Conservation (phyloP, 1,284 basidiomycete genomes). For the Puccinia horiana region DNA sequence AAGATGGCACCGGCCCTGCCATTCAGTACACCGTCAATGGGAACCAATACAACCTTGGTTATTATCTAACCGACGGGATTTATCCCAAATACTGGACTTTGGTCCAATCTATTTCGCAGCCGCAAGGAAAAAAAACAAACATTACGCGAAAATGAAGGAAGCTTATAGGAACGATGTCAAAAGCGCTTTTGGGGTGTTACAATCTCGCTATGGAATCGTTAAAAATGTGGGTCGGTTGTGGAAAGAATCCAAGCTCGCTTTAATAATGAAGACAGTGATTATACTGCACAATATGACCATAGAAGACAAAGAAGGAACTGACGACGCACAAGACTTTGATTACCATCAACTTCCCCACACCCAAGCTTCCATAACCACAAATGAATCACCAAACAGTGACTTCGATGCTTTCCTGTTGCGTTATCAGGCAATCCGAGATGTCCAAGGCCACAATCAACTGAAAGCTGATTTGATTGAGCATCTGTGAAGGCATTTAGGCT, state of each 20-base stretch:
- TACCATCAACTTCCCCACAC: slow-evolving; percentile 5
- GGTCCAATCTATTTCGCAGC: background rate
- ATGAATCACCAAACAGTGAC: background rate
- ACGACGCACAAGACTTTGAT: background rate
- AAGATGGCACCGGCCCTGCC: background rate
- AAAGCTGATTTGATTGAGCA: slow-evolving; percentile 75
- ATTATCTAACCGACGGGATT: background rate
- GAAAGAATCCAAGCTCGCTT: background rate
- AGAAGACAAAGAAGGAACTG: background rate
- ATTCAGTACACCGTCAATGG: background rate
- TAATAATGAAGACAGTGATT: background rate
- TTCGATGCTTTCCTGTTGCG: background rate
- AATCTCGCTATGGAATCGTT: background rate
- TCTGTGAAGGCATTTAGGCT: slow-evolving; percentile 99
- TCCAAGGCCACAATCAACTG: slow-evolving; percentile 75
- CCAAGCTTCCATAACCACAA: background rate
- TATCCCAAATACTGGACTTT: background rate
- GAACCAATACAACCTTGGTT: too few species aligned
- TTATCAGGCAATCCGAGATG: slow-evolving; percentile 78
- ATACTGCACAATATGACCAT: slow-evolving; percentile 23
- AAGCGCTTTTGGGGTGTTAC: slow-evolving; percentile 1
- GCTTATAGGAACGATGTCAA: slow-evolving; percentile 4
- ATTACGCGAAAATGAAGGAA: background rate
- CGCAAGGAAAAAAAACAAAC: background rate
- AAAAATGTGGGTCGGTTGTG: background rate